phyloP scores from a whole-genome alignment of 768 basidiomycete species.

The Termitomyces sp. region DNA sequence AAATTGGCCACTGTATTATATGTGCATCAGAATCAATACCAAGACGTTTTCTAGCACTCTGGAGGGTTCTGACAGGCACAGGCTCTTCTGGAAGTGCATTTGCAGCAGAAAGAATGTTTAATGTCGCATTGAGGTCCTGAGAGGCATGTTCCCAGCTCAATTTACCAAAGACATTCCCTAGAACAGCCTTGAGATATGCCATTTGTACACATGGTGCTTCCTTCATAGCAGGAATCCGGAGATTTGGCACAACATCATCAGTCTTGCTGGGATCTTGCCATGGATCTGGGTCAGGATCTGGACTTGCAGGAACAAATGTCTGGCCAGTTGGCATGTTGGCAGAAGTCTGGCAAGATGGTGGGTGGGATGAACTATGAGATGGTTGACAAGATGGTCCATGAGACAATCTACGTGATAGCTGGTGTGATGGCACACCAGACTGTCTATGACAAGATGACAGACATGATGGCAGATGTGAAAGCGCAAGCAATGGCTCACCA shows the following conservation, averaged over 20 bases:
- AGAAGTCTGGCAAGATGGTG: background rate
- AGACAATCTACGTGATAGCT: background rate
- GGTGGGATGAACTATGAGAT: background rate
- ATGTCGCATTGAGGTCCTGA: background rate
- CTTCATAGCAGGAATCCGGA: too few species aligned
- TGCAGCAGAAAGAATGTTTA: constrained; percentile 6
- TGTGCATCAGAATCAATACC: constrained; percentile 5
- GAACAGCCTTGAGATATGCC: constrained; percentile 6
- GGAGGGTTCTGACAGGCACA: constrained; percentile 16
- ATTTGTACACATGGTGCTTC: background rate
- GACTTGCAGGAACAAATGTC: background rate
- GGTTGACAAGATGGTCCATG: background rate
- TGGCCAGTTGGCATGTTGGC: background rate
- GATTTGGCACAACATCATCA: background rate
- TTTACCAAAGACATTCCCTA: constrained; percentile 5
- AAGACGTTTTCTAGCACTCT: constrained; percentile 4
- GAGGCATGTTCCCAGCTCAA: background rate
- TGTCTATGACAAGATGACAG: too few species aligned
- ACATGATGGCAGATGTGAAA: too few species aligned
- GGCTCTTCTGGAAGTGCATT: constrained; percentile 8
- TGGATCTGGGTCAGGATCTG: background rate
- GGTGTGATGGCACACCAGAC: too few species aligned
- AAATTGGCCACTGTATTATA: background rate
- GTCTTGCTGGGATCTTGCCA: background rate
- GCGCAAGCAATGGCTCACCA: too few species aligned